Base-by-base conservation (phyloP, 768 basidiomycete species). In the Mycena amicta region DNA sequence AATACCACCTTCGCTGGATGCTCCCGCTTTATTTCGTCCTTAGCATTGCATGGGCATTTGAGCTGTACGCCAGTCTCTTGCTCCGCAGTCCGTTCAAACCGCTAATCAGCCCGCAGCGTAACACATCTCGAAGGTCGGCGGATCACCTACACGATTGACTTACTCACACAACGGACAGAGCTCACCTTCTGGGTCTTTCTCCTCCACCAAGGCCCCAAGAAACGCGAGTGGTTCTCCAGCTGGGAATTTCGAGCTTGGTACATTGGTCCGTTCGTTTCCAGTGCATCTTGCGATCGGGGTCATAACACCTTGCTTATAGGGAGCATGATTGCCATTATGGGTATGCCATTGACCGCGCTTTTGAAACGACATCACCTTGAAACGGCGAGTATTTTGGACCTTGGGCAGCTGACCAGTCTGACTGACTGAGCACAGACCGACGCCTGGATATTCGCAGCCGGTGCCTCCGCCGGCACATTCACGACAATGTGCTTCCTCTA, bases 121-220 rank as follows among this genome's bases (percentile, higher is more conserved):
- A 91, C 92, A 2, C 91, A 93, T 72, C 80, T 93, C 27, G 91
- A 93, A 85, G 90, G 90, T 85, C 64, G 53, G 65, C 52, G 18
- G 4, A 22, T 27, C 16, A 51, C 28, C 41, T 41, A 50, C 37
- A 23, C 31, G 45, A 39, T 45, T 37, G 11, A 29, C 43, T 40
- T 23, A 45, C 33, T 61, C 12, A 51, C 40, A 5, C 50, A 5
- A 56, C 22, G 56, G 22, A 25, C 69, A 91, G 90, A 92, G 68
- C 79, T 93, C 15, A 77, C 86, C 0, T 93, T 92, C 67, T 93
- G 92, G 92, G 67, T 93, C 27, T 93, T 93, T 70, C 80, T 93
- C 22, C 79, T 92, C 28, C 83, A 91, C 61, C 91, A 92, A 72
- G 87, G 88, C 3, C 87, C 88, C 0, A 73, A 77, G 43, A 83